A percentile compares a stretch with the other conserved stretches of the same genome.
Evolutionary conservation across 257 asterid species (phyloP).

Genomic region (Penstemon davidsonii): DNA sequence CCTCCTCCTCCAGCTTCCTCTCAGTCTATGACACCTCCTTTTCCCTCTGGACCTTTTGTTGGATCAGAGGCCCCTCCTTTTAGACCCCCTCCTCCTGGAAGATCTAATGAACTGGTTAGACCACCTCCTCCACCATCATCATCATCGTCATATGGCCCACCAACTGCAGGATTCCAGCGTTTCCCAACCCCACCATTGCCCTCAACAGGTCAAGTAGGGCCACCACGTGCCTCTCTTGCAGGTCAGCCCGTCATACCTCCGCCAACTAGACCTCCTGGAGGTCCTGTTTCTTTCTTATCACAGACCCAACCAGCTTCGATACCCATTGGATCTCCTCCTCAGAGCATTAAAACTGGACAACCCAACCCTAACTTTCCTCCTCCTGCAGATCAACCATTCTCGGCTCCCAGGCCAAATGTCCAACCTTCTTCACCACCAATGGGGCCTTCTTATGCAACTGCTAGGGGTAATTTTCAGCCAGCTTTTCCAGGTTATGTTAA

Average conservation of each 20-base stretch:
- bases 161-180: conserved; percentile 57
- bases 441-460: conserved; percentile 50
- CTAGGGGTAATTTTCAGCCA: conserved; percentile 56
- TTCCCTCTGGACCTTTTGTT: conserved; percentile 44
- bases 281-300: conserved; percentile 41
- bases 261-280: conserved; percentile 49
- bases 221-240: conserved; percentile 38
- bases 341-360: conserved; percentile 46
- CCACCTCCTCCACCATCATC: conserved; percentile 52
- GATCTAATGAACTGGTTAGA: conserved; percentile 49
- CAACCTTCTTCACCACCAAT: conserved; percentile 67
- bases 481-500: conserved; percentile 67
- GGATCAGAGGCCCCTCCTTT: conserved; percentile 46
- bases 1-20: conserved; percentile 41
- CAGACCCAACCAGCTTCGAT: conserved; percentile 53
- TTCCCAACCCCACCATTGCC: conserved; percentile 53
- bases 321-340: conserved; percentile 65
- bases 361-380: conserved; percentile 41
- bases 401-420: conserved; percentile 48
- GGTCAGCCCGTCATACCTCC: conserved; percentile 57
- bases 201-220: conserved; percentile 43
- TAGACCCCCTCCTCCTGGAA: conserved; percentile 51
- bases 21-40: conserved; percentile 43
- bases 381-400: conserved; percentile 36
- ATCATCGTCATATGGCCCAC: conserved; percentile 55